These are phyloP conservation scores for Oenanthe sinensis DNA, from an alignment of 129 eudicot genomes.

Conservation along the genomic window DNA sequence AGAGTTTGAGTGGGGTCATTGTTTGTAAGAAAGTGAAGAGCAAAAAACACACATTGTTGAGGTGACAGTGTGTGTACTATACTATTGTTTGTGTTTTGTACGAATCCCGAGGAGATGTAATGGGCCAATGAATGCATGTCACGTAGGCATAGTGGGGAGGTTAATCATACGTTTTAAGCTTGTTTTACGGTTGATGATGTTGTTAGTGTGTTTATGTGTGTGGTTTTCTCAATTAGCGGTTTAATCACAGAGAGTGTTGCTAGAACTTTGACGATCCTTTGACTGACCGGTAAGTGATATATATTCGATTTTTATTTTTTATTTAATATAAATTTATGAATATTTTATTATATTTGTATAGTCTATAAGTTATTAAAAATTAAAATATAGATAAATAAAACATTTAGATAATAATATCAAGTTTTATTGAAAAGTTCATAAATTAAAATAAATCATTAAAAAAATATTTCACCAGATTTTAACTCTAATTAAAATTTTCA, in stretches of 20 bases:
- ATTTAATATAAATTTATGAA: too few species aligned
- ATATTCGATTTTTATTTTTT: too few species aligned
- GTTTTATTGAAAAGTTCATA: too few species aligned
- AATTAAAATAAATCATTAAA: too few species aligned
- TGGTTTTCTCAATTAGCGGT: background rate
- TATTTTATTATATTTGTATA: too few species aligned
- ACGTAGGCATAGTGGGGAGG: conserved; percentile 29
- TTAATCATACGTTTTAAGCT: conserved; percentile 31
- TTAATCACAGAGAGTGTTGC: background rate
- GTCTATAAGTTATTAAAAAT: too few species aligned
- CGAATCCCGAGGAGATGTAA: conserved; percentile 42
- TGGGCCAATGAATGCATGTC: conserved; percentile 29
- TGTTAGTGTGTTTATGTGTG: background rate
- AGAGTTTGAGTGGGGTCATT: conserved; percentile 19
- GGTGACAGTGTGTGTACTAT: conserved; percentile 12
- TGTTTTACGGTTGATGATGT: conserved; percentile 6
- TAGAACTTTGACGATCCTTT: background rate
- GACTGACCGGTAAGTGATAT: background rate
- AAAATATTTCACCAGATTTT: too few species aligned
- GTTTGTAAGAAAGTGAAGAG: conserved; percentile 29
- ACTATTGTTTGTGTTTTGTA: conserved; percentile 9
- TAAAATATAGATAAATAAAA: too few species aligned
- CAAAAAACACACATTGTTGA: conserved; percentile 31
- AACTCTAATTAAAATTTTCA: too few species aligned
- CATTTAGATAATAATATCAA: too few species aligned